These are phyloP conservation scores for Talaromyces sp. DNA, from an alignment of 2,329 filamentous ascomycete genomes.

Conservation along the genomic window DNA sequence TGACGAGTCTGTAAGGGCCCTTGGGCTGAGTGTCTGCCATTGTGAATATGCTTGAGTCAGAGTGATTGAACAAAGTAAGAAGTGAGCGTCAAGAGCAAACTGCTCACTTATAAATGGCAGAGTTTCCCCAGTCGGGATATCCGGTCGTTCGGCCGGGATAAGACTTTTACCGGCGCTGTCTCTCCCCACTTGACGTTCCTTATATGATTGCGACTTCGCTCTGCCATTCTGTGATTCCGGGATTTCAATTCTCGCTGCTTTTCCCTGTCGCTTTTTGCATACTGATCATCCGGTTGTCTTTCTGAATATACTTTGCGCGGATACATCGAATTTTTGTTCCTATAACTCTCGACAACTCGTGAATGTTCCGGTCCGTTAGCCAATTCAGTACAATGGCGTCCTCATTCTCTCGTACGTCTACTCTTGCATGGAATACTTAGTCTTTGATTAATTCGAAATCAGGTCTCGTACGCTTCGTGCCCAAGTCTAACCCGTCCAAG, in stretches of 20 bases:
- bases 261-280: background rate
- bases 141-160: conserved; percentile 11
- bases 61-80: background rate
- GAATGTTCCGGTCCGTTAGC: background rate
- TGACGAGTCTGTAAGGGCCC: conserved; percentile 61
- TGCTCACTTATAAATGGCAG: conserved; percentile 11
- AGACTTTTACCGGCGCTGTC: conserved; percentile 20
- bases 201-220: conserved; percentile 11
- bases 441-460: conserved; percentile 11
- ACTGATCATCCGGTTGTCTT: background rate
- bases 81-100: background rate
- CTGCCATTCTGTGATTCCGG: background rate
- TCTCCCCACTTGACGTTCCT: conserved; percentile 20
- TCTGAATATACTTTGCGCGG: background rate
- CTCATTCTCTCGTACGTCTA: conserved; percentile 28
- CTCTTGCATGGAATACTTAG: background rate
- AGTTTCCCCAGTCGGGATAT: conserved; percentile 20
- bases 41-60: conserved; percentile 19
- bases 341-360: background rate
- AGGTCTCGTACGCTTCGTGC: conserved; percentile 60
- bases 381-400: conserved; percentile 30
- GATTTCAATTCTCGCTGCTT: background rate
- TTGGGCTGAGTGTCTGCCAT: conserved; percentile 31
- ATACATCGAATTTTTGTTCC: too few species aligned
- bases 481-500: conserved; percentile 49